These are phyloP conservation scores for Mycoemilia scoparia DNA, from an alignment of 192 early-diverging fungal genomes.

Conservation along the genomic window DNA sequence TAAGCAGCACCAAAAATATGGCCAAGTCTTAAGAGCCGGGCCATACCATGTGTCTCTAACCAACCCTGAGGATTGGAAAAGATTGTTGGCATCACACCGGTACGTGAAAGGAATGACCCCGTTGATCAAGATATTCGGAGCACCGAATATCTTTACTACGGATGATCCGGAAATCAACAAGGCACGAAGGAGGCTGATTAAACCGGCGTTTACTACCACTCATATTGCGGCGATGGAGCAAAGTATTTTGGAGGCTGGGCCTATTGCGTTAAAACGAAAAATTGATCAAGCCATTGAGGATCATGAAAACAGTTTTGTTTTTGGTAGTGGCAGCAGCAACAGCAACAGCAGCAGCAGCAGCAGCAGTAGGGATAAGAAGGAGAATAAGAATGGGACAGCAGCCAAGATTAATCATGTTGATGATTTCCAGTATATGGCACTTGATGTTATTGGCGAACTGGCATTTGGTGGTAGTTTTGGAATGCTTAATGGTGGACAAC, in stretches of 20 bases:
- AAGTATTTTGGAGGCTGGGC: constrained; percentile 12
- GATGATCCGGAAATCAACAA: constrained; percentile 8
- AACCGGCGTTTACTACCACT: constrained; percentile 8
- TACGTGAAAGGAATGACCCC: constrained; percentile 8
- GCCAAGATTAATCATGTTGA: constrained; percentile 7
- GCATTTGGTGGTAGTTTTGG: constrained; percentile 18
- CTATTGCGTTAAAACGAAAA: constrained; percentile 7
- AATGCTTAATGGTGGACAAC: constrained; percentile 5
- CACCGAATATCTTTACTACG: constrained; percentile 10
- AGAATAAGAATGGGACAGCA: not conserved
- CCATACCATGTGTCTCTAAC: constrained; percentile 11
- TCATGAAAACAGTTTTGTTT: too few species aligned
- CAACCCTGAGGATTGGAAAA: constrained; percentile 9
- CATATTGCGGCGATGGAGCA: constrained; percentile 16
- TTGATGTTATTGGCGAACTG: constrained; percentile 11
- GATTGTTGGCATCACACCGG: constrained; percentile 7
- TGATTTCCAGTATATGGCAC: constrained; percentile 9
- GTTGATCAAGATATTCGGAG: constrained; percentile 9
- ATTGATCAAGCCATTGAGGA: constrained; percentile 9
- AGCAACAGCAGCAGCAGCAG: too few species aligned
- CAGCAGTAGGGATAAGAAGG: too few species aligned
- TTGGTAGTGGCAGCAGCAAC: too few species aligned
- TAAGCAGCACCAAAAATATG: constrained; percentile 10
- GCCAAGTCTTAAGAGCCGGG: constrained; percentile 11
- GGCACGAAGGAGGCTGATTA: constrained; percentile 6